These are phyloP conservation scores for Leonotis leonurus DNA, from an alignment of 257 asterid genomes.

Conservation along the genomic window DNA sequence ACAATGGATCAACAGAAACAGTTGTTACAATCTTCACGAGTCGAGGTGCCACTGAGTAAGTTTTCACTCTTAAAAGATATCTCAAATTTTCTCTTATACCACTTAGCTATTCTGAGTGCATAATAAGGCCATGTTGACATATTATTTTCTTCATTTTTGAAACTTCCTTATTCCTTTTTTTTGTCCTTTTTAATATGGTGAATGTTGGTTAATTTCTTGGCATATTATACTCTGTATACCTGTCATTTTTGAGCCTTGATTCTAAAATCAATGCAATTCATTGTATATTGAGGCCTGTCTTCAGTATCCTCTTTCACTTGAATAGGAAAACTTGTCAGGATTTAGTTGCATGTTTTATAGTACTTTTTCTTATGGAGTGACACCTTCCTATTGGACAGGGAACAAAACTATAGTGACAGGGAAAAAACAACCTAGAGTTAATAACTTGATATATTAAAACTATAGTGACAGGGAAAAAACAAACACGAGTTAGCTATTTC, in stretches of 20 bases:
- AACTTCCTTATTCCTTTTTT: not conserved
- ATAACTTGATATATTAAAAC: not conserved
- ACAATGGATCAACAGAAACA: slow-evolving; percentile 77
- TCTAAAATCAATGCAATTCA: not conserved
- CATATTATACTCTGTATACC: not conserved
- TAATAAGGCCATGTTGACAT: not conserved
- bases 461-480: not conserved
- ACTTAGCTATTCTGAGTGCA: not conserved
- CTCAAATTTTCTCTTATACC: not conserved
- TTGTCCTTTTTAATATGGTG: not conserved
- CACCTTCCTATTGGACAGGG: not conserved
- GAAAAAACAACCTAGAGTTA: not conserved
- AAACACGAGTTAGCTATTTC: not conserved
- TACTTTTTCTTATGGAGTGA: not conserved
- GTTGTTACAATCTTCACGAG: slow-evolving; percentile 67
- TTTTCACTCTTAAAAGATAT: slow-evolving; percentile 10
- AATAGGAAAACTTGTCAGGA: too few species aligned
- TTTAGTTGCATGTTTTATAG: too few species aligned
- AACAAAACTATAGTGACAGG: not conserved
- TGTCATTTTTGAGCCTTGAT: not conserved
- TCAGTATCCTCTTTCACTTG: too few species aligned
- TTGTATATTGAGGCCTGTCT: not conserved
- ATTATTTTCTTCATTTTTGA: not conserved
- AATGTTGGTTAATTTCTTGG: not conserved
- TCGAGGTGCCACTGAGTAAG: slow-evolving; percentile 76